Evolutionary conservation across 2,329 filamentous ascomycete genomes (phyloP), one percentile per base, ranked within the genome.

Genomic region (Pseudogymnoascus sp.): DNA sequence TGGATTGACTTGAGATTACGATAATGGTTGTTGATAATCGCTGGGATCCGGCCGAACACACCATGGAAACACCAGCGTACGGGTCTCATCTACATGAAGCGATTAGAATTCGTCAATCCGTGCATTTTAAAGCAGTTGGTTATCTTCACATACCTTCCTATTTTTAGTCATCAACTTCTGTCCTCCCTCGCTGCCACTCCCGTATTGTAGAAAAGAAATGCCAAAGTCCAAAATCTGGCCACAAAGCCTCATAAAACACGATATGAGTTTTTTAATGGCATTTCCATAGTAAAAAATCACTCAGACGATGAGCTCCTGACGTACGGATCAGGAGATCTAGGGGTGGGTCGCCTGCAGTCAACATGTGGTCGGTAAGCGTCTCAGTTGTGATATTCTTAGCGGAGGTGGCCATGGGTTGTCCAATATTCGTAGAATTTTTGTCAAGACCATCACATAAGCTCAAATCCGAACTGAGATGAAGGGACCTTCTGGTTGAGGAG

Each of bases 271-370:
- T 82, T 71, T 96, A 84, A 71, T 97, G 91, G 70, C 90, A 93
- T 76, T 97, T 93, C 93, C 93, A 97, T 26, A 97, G 85, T 91
- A 97, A 93, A 71, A 96, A 97, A 73, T 97, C 93, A 72, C 91
- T 96, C 64, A 97, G 79, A 42, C 93, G 84, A 75, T 91, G 87
- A 15, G 97, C 93, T 38, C 91, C 92, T 64, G 91, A 96, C 10
- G 93, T 97, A 60, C 93, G 86, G 62, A 97, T 82, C 62, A 97
- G 87, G 15, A 97, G 82, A 71, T 97, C 93, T 44, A 96, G 79
- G 0, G 93, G 93, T 13, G 93, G 93, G 65, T 88, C 87, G 64
- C 85, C 85, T 57, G 87, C 83, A 5, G 92, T 96, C 77, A 96
- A 93, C 78, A 93, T 42, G 40, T 13, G 40, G 40, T 42, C 19